A percentile compares a stretch with the other conserved stretches of the same genome.
Evolutionary conservation across 2,329 filamentous ascomycete species (phyloP).

Genomic region (Sarocladium brachiariae): DNA sequence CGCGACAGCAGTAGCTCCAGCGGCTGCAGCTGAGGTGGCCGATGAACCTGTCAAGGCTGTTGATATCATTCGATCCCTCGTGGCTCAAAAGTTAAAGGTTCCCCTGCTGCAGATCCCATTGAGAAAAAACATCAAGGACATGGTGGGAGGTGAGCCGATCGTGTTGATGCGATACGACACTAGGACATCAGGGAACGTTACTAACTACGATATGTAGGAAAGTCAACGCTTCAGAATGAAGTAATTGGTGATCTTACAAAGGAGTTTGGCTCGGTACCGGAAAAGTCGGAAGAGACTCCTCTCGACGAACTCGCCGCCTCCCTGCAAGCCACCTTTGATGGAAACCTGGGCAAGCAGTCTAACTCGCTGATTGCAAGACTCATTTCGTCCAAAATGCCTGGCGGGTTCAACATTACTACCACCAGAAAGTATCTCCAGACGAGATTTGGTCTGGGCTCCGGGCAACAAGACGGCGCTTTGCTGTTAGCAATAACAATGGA

Average conservation of each 20-base stretch:
- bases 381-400: conserved; percentile 98
- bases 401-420: conserved; percentile 96
- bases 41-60: conserved; percentile 84
- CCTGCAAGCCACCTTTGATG: conserved; percentile 98
- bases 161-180: not conserved
- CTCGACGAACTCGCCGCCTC: conserved; percentile 90
- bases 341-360: conserved; percentile 94
- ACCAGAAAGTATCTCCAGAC: conserved; percentile 93
- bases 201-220: conserved; percentile 50
- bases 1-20: conserved; percentile 48
- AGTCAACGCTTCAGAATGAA: conserved; percentile 97
- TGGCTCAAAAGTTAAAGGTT: conserved; percentile 99
- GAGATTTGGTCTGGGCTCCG: conserved; percentile 79
- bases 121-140: conserved; percentile 95
- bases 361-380: conserved; percentile 86
- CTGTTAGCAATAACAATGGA: conserved; percentile 89
- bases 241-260: conserved; percentile 96
- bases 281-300: conserved; percentile 96
- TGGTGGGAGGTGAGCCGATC: conserved; percentile 76
- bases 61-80: conserved; percentile 80
- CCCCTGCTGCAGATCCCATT: conserved; percentile 79
- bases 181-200: not conserved
- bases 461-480: conserved; percentile 85
- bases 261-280: conserved; percentile 95
- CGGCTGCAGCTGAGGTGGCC: conserved; percentile 76